Evolutionary conservation across 1,139 yeast species (phyloP), one percentile per base, ranked within the genome.

Genomic region (Debaryomycetaceae sp.): DNA sequence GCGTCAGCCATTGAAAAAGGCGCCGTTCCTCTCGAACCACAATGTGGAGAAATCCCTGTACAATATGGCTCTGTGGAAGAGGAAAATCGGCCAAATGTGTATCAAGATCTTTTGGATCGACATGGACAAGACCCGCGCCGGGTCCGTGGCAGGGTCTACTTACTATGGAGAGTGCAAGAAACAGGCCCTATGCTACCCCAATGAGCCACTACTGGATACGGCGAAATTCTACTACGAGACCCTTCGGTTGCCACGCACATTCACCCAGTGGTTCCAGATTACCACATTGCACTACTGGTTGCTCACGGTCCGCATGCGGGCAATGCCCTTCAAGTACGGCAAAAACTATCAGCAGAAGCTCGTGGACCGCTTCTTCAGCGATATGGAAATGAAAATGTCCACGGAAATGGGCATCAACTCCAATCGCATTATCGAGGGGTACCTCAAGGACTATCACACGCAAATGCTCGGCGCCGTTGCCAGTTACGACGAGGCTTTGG

Each of bases 211-310:
- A 26, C 68, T 77, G 6, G 69, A 67, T 22, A 70, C 77, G 13
- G 87, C 90, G 3, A 55, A 56, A 34, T 80, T 78, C 43, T 80
- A 77, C 60, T 87, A 83, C 47, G 80, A 81, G 33, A 81, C 90
- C 7, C 61, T 90, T 35, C 77, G 73, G 15, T 62, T 92, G 45
- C 96, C 95, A 15, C 68, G 71, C 48, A 78, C 96, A 0, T 90
- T 87, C 49, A 75, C 90, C 16, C 95, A 86, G 54, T 90, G 96
- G 94, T 87, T 79, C 49, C 97, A 87, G 55, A 80, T 90, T 40
- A 81, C 95, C 4, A 68, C 80, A 3, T 65, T 90, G 40, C 98
- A 90, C 53, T 77, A 83, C 38, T 90, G 99, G 99, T 77, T 90
- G 47, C 63, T 90, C 30, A 78, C 80, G 42, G 95, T 83, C 12